These are phyloP conservation scores for Microdochium trichocladiopsis DNA, from an alignment of 2,329 filamentous ascomycete species.

Conservation along the genomic window DNA sequence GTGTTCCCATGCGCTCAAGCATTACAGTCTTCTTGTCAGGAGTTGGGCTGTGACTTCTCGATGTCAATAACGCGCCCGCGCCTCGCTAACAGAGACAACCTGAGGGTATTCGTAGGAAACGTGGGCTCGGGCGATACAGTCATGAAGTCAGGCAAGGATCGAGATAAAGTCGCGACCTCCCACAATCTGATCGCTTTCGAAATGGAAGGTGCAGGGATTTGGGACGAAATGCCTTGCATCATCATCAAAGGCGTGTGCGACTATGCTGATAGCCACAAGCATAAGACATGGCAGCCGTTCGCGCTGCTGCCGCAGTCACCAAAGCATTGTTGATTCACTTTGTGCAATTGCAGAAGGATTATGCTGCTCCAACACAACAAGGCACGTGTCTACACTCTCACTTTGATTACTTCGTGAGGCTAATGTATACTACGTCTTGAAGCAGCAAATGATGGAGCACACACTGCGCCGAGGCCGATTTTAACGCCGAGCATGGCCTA, in stretches of 20 bases:
- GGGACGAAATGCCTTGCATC: constrained; percentile 17
- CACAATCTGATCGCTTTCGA: constrained; percentile 21
- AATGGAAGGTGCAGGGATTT: constrained; percentile 23
- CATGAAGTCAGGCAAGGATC: constrained; percentile 20
- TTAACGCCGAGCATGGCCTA: background rate
- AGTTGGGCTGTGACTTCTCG: background rate
- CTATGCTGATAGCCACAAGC: constrained; percentile 26
- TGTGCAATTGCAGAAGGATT: background rate
- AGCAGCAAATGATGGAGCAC: background rate
- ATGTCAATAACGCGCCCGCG: background rate
- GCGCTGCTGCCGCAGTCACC: constrained; percentile 20
- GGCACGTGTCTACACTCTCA: background rate
- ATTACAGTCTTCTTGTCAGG: background rate
- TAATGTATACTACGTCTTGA: background rate
- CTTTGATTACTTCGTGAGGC: background rate
- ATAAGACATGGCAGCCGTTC: constrained; percentile 21
- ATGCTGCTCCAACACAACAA: background rate
- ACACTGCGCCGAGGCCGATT: background rate
- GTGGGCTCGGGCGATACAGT: constrained; percentile 8
- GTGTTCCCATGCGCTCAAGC: background rate
- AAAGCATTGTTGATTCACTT: constrained; percentile 15
- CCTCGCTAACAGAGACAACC: background rate
- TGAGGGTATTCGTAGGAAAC: background rate
- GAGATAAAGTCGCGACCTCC: constrained; percentile 13
- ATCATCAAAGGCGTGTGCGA: constrained; percentile 25